Percentiles rank a stretch among this genome's conserved stretches.
Evolutionary conservation across 1,139 yeast species (phyloP).

Genomic region (Hyphopichia buzzinii): DNA sequence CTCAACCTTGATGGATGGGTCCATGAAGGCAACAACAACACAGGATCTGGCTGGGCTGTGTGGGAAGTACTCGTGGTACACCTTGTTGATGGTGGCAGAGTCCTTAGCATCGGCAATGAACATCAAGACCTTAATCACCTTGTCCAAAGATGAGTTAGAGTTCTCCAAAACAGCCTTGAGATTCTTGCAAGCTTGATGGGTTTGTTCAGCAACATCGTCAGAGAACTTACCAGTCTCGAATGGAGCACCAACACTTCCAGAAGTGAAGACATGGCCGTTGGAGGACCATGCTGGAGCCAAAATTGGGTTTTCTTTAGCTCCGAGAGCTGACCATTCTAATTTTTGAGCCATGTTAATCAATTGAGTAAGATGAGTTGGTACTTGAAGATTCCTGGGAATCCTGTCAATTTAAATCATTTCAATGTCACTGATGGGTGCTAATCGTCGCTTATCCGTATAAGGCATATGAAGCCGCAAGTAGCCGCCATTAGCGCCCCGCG

Average conservation of each 20-base stretch:
- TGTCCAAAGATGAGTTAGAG: conserved; percentile 48
- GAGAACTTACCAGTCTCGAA: conserved; percentile 36
- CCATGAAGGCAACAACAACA: conserved; percentile 42
- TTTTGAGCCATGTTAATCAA: conserved; percentile 28
- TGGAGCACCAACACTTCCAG: conserved; percentile 36
- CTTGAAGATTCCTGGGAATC: too few species aligned
- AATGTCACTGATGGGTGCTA: too few species aligned
- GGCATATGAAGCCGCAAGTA: too few species aligned
- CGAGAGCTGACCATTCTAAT: conserved; percentile 40
- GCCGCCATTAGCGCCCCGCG: too few species aligned
- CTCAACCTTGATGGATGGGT: conserved; percentile 33
- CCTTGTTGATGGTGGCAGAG: conserved; percentile 43
- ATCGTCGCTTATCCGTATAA: too few species aligned
- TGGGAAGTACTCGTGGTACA: conserved; percentile 46
- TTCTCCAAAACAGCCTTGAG: conserved; percentile 43
- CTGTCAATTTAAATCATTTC: too few species aligned
- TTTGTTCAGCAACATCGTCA: conserved; percentile 41
- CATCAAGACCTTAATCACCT: conserved; percentile 51
- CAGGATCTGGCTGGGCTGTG: conserved; percentile 58
- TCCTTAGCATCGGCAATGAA: conserved; percentile 48
- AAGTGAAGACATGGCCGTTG: conserved; percentile 52
- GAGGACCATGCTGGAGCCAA: conserved; percentile 49
- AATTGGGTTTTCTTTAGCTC: conserved; percentile 30
- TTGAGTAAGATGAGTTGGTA: too few species aligned
- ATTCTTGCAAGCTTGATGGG: conserved; percentile 44